A percentile compares a stretch with the other conserved stretches of the same genome.
Evolutionary conservation across 2,329 filamentous ascomycete species (phyloP).

Genomic region (Hymenoscyphus fructigenus): DNA sequence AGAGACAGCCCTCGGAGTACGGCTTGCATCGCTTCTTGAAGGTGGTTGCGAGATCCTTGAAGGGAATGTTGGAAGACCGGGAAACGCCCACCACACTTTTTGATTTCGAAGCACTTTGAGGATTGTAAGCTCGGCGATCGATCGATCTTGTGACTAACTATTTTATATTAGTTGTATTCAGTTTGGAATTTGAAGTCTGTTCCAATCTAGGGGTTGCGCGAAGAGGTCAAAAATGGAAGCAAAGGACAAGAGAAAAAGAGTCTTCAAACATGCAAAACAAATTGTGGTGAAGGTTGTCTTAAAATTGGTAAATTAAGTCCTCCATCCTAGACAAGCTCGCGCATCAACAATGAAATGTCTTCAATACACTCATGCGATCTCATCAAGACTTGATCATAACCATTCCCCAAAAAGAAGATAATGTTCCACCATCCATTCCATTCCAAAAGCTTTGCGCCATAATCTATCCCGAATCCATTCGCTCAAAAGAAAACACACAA

Average conservation of each 20-base stretch:
- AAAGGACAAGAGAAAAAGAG: too few species aligned
- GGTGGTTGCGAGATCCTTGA: neutral
- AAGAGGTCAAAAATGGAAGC: too few species aligned
- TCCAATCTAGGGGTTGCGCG: too few species aligned
- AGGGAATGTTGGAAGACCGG: neutral
- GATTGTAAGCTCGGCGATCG: neutral
- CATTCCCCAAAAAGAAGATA: neutral
- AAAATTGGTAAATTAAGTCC: neutral
- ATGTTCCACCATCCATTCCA: neutral
- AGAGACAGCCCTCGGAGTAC: neutral
- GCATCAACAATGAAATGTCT: conserved; percentile 3
- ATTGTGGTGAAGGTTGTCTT: neutral
- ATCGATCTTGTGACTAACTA: neutral
- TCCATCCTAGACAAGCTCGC: neutral
- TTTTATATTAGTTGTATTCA: neutral
- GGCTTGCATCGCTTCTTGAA: neutral
- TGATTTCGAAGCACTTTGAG: neutral
- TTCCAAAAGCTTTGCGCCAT: neutral
- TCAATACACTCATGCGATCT: conserved; percentile 1
- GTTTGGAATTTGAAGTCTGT: too few species aligned
- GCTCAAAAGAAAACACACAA: neutral
- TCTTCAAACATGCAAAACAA: too few species aligned
- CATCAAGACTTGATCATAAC: neutral
- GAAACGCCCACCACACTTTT: neutral
- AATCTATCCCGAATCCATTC: neutral